Conservation (phyloP, 345 rosid genomes). For the Aurinia saxatilis region DNA sequence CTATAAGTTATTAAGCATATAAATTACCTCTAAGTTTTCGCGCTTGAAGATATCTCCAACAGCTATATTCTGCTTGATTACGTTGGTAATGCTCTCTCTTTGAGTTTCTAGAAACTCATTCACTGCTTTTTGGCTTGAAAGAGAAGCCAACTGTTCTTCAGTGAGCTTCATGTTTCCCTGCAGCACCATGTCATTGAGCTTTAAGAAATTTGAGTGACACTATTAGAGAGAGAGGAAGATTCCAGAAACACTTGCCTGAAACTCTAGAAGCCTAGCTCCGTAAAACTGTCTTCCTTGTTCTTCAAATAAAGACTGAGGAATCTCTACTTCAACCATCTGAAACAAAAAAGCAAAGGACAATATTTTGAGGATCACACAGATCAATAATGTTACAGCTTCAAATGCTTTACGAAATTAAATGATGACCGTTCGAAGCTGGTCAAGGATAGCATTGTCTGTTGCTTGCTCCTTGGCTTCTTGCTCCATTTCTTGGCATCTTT, state of each 20-base stretch:
- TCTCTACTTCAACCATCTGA: conserved; percentile 89
- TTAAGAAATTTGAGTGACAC: background rate
- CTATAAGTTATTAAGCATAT: background rate
- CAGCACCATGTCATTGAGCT: background rate
- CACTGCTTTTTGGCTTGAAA: conserved; percentile 78
- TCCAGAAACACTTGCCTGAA: conserved; percentile 47
- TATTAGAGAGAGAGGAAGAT: background rate
- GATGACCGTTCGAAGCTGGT: conserved; percentile 73
- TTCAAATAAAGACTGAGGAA: conserved; percentile 82
- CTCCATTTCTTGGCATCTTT: conserved; percentile 73
- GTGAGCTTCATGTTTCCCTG: conserved; percentile 72
- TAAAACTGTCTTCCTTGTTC: conserved; percentile 95
- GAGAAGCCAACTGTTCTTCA: conserved; percentile 67
- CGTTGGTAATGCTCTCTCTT: conserved; percentile 48
- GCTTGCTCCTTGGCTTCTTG: conserved; percentile 83
- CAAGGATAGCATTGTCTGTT: conserved; percentile 86
- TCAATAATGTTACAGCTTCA: background rate
- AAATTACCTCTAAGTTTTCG: conserved; percentile 63
- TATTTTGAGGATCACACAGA: background rate
- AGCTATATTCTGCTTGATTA: conserved; percentile 67
- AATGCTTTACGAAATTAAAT: background rate
- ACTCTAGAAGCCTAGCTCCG: conserved; percentile 77
- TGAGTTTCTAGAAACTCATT: conserved; percentile 68
- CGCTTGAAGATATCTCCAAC: conserved; percentile 78
- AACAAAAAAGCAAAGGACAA: background rate